These are phyloP conservation scores for Coemansia sp. DNA, from an alignment of 192 early-diverging fungal species.

Conservation along the genomic window DNA sequence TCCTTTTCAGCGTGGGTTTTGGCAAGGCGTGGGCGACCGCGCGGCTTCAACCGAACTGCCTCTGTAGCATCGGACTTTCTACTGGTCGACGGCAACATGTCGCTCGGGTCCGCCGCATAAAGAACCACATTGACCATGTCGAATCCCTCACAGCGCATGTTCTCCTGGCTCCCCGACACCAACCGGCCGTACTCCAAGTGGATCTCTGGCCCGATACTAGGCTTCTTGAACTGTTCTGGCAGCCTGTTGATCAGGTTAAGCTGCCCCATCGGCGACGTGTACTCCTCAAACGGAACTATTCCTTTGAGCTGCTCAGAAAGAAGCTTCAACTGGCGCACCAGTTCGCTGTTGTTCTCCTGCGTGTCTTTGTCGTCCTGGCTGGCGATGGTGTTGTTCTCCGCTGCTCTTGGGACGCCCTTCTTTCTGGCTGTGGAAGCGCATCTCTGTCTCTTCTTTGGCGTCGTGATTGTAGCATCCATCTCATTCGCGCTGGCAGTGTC, in stretches of 20 bases:
- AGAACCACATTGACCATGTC: conserved; percentile 75
- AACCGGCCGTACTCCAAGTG: conserved; percentile 61
- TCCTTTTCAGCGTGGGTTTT: not conserved
- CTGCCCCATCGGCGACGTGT: conserved; percentile 53
- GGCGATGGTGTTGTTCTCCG: not conserved
- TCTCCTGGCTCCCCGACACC: conserved; percentile 57
- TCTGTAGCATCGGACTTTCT: not conserved
- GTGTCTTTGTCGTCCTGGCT: not conserved
- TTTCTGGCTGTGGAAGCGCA: not conserved
- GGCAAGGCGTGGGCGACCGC: not conserved
- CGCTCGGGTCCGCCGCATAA: conserved; percentile 24
- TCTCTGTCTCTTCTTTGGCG: not conserved
- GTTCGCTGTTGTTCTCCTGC: not conserved
- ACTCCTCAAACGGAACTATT: conserved; percentile 56
- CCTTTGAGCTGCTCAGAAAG: not conserved
- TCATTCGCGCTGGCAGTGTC: not conserved
- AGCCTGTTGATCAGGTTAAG: conserved; percentile 64
- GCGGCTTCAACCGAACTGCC: not conserved
- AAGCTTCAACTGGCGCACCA: conserved; percentile 1
- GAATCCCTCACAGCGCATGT: conserved; percentile 68
- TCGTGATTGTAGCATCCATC: not conserved
- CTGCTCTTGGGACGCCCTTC: not conserved
- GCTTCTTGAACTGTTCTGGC: conserved; percentile 54
- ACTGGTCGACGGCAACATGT: conserved; percentile 6
- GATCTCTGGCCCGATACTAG: conserved; percentile 68